A percentile compares a stretch with the other conserved stretches of the same genome.
These are phyloP conservation scores for Nidula niveotomentosa DNA, from an alignment of 1,284 basidiomycete genomes.

Conservation along the genomic window DNA sequence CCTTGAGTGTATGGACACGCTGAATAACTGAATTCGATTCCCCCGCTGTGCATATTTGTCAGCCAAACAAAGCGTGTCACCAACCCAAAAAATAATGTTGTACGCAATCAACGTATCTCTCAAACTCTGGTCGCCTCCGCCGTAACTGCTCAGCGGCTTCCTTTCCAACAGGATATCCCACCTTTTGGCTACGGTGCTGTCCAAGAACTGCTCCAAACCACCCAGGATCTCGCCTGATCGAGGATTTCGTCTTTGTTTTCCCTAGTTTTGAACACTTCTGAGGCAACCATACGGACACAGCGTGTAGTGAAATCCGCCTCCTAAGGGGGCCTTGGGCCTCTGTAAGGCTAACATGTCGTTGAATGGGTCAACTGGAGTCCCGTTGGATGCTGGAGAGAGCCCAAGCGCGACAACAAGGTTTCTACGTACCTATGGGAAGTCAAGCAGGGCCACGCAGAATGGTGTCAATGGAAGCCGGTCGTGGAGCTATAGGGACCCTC, in stretches of 20 bases:
- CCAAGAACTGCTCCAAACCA: conserved; percentile 57
- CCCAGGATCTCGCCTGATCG: conserved; percentile 59
- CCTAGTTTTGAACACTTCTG: neutral
- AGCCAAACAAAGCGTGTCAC: conserved; percentile 35
- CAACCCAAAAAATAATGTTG: conserved; percentile 37
- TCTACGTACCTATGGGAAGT: conserved; percentile 1
- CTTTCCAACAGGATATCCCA: conserved; percentile 11
- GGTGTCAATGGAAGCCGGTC: conserved; percentile 1
- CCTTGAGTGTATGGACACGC: no score
- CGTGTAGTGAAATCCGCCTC: neutral
- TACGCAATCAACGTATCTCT: conserved; percentile 26
- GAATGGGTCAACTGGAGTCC: conserved; percentile 15
- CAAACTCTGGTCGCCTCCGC: conserved; percentile 21
- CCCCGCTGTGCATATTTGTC: conserved; percentile 12
- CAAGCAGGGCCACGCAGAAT: conserved; percentile 1
- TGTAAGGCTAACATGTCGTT: conserved; percentile 12
- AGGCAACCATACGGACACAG: neutral
- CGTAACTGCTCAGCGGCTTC: conserved; percentile 7
- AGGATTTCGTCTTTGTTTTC: conserved; percentile 11
- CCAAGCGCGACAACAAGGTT: no score
- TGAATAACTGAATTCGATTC: neutral
- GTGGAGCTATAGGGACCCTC: neutral
- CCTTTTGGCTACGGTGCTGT: conserved; percentile 21
- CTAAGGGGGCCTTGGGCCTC: conserved; percentile 3
- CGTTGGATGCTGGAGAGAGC: conserved; percentile 8